Percentiles rank a stretch among this genome's conserved stretches.
Conservation (phyloP, 371 early-diverging fungal species). For the Chytridiales sp. region DNA sequence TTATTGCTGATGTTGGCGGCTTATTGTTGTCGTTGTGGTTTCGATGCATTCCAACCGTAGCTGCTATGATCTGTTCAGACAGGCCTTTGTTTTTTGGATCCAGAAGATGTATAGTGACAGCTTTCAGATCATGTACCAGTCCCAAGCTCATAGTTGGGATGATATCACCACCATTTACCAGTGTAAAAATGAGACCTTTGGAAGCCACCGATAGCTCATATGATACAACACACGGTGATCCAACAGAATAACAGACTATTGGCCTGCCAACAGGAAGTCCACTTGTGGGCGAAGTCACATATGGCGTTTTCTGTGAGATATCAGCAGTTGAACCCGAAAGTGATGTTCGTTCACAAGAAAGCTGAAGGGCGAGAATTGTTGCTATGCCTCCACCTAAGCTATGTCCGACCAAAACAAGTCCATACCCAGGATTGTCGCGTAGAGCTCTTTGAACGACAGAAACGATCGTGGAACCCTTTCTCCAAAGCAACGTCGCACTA, state of each 20-base stretch:
- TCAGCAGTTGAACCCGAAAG: conserved; percentile 10
- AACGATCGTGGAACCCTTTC: conserved; percentile 27
- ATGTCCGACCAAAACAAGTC: conserved; percentile 46
- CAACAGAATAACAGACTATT: conserved; percentile 30
- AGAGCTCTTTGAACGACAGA: conserved; percentile 40
- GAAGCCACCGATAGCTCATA: conserved; percentile 13
- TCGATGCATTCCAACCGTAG: conserved; percentile 21
- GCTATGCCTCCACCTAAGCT: conserved; percentile 49
- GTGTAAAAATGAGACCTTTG: conserved; percentile 30
- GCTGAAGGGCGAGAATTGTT: conserved; percentile 40
- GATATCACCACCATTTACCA: conserved; percentile 40
- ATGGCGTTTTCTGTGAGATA: conserved; percentile 8
- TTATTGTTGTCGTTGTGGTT: conserved; percentile 2
- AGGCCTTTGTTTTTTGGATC: conserved; percentile 32
- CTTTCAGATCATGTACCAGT: conserved; percentile 38
- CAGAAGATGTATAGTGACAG: conserved; percentile 26
- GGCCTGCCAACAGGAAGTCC: conserved; percentile 31
- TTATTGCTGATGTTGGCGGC: conserved; percentile 3
- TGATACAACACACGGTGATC: conserved; percentile 28
- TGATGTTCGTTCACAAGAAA: conserved; percentile 25
- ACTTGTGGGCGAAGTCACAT: conserved; percentile 21
- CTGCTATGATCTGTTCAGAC: conserved; percentile 31
- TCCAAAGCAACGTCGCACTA: conserved; percentile 26
- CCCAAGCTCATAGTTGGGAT: conserved; percentile 36
- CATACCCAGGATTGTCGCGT: conserved; percentile 36